phyloP scores from a whole-genome alignment of 2,329 filamentous ascomycete species.

The Aureobasidium sp. region DNA sequence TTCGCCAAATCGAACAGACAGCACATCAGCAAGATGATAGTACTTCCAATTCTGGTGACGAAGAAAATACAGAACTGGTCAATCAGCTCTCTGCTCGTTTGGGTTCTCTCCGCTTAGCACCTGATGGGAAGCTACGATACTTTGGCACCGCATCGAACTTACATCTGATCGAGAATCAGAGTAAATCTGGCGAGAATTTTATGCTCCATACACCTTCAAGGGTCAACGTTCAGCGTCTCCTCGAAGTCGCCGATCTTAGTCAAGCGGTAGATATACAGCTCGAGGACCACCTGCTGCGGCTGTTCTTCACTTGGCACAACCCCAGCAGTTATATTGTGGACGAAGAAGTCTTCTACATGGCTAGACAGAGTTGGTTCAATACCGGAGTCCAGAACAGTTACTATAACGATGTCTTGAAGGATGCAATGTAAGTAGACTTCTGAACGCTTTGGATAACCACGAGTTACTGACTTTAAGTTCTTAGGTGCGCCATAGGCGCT shows the following conservation, averaged over 20 bases:
- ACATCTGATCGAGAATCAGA: slow-evolving; percentile 33
- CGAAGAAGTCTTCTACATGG: slow-evolving; percentile 27
- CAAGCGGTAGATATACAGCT: slow-evolving; percentile 35
- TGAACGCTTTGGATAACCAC: background rate
- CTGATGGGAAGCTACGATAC: slow-evolving; percentile 38
- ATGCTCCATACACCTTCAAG: slow-evolving; percentile 31
- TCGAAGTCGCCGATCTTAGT: slow-evolving; percentile 37
- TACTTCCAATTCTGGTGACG: slow-evolving; percentile 14
- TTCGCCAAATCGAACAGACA: background rate
- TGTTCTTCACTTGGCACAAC: slow-evolving; percentile 46
- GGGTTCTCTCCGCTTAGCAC: slow-evolving; percentile 37
- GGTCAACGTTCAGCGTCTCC: slow-evolving; percentile 26
- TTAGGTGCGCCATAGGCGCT: slow-evolving; percentile 28
- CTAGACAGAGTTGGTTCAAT: slow-evolving; percentile 12
- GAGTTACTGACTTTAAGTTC: background rate
- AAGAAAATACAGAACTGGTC: slow-evolving; percentile 32
- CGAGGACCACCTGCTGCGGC: slow-evolving; percentile 38
- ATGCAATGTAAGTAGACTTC: slow-evolving; percentile 16
- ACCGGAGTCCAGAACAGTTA: slow-evolving; percentile 13
- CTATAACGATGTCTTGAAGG: slow-evolving; percentile 22
- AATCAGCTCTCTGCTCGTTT: slow-evolving; percentile 39
- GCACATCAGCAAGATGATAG: background rate
- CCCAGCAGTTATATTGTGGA: slow-evolving; percentile 41
- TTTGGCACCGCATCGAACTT: slow-evolving; percentile 41
- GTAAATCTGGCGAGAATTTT: slow-evolving; percentile 24